Percentiles rank a stretch among this genome's conserved stretches.
phyloP scores from a whole-genome alignment of 805 yeast genomes.

The Wickerhamiella nectarea region DNA sequence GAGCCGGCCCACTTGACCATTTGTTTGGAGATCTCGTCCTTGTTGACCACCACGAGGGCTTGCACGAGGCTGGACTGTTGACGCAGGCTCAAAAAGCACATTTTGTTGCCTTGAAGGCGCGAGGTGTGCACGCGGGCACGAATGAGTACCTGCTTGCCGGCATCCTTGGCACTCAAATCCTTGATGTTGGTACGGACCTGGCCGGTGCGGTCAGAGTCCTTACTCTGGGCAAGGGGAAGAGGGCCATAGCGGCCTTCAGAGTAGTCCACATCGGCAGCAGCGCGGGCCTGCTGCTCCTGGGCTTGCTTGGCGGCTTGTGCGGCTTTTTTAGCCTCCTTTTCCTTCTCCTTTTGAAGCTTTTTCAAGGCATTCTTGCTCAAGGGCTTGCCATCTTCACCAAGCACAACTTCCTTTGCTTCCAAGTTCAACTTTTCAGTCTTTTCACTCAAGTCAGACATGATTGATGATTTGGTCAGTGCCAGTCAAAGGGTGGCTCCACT shows the following conservation, averaged over 20 bases:
- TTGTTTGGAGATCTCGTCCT: slow-evolving; percentile 68
- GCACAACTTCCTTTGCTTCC: slow-evolving; percentile 16
- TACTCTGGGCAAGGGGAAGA: slow-evolving; percentile 71
- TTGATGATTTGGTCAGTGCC: not conserved
- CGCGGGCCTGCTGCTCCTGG: slow-evolving; percentile 69
- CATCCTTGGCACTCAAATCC: slow-evolving; percentile 40
- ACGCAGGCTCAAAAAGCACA: slow-evolving; percentile 81
- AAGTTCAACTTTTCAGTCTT: slow-evolving; percentile 18
- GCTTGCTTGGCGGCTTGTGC: slow-evolving; percentile 84
- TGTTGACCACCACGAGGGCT: slow-evolving; percentile 67
- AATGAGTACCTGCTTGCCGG: slow-evolving; percentile 65
- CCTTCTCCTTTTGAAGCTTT: slow-evolving; percentile 85
- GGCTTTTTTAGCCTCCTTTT: slow-evolving; percentile 84
- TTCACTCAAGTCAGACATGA: slow-evolving; percentile 16
- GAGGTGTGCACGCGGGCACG: slow-evolving; percentile 91
- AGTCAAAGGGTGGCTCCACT: too few relatives aligned
- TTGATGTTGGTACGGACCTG: slow-evolving; percentile 42
- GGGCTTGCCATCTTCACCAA: slow-evolving; percentile 72
- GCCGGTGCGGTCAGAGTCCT: slow-evolving; percentile 42
- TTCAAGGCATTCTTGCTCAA: slow-evolving; percentile 87
- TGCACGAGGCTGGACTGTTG: slow-evolving; percentile 77
- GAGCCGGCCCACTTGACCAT: slow-evolving; percentile 94
- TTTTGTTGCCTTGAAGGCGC: slow-evolving; percentile 91
- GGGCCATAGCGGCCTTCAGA: slow-evolving; percentile 85
- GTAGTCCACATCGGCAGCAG: slow-evolving; percentile 65